Evolutionary conservation across 192 early-diverging fungal species (phyloP).

Genomic region (Entomortierella lignicola): DNA sequence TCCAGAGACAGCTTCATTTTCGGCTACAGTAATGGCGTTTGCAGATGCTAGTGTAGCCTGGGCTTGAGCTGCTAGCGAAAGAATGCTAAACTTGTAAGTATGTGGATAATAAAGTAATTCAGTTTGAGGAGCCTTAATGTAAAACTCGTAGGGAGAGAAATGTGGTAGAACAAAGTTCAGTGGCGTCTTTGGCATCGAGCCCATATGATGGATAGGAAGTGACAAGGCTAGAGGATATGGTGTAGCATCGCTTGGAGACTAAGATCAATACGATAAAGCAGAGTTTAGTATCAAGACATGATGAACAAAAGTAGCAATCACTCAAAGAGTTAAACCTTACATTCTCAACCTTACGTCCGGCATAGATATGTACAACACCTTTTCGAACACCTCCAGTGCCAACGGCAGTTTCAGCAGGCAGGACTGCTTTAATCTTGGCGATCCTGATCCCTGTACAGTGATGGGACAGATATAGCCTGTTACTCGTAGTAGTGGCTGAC

Average conservation of each 20-base stretch:
- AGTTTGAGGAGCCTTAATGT: slow-evolving; percentile 60
- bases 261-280: neutral
- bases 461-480: slow-evolving; percentile 5
- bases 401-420: slow-evolving; percentile 49
- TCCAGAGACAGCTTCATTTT: slow-evolving; percentile 3
- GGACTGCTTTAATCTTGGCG: slow-evolving; percentile 63
- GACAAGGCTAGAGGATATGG: slow-evolving; percentile 55
- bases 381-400: slow-evolving; percentile 27
- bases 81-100: slow-evolving; percentile 57
- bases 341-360: slow-evolving; percentile 45
- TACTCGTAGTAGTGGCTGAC: slow-evolving; percentile 2
- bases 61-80: slow-evolving; percentile 30
- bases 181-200: slow-evolving; percentile 29
- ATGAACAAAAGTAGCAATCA: no score
- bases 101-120: slow-evolving; percentile 59
- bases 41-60: slow-evolving; percentile 33
- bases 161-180: slow-evolving; percentile 60
- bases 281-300: neutral
- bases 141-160: slow-evolving; percentile 58
- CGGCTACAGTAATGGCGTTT: slow-evolving; percentile 13
- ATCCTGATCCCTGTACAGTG: slow-evolving; percentile 44
- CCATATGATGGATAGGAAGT: slow-evolving; percentile 49
- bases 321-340: no score
- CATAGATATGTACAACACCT: slow-evolving; percentile 61
- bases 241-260: slow-evolving; percentile 32